Conservation (phyloP, 164 flowering plant species). For the Macadamia tetraphylla region DNA sequence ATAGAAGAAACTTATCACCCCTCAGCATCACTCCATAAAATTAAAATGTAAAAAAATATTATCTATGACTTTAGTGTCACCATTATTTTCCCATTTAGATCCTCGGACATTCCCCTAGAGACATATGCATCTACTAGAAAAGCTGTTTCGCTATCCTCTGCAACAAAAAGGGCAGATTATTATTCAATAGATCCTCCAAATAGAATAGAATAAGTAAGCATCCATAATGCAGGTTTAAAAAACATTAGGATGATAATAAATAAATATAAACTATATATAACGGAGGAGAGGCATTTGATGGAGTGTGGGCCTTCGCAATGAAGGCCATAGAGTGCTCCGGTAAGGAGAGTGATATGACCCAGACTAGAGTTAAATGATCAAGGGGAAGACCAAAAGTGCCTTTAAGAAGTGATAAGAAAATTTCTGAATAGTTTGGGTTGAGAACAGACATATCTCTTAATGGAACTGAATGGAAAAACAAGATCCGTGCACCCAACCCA, state of each 20-base stretch:
- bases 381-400: neutral
- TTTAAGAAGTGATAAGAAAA: neutral
- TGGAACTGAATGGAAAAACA: neutral
- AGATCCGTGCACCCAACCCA: neutral
- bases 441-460: neutral
- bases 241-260: neutral
- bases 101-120: constrained; percentile 47
- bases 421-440: neutral
- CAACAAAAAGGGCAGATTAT: constrained; percentile 10
- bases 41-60: neutral
- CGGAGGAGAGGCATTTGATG: no score
- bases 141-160: constrained; percentile 34
- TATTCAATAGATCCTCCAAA: neutral
- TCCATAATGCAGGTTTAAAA: neutral
- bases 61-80: constrained; percentile 27
- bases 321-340: neutral
- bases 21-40: neutral
- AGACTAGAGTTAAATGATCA: neutral
- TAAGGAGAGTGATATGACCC: neutral
- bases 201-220: neutral
- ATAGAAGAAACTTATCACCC: neutral
- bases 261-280: no score
- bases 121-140: constrained; percentile 61
- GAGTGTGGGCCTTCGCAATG: no score
- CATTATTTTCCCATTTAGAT: constrained; percentile 53